Evolutionary conservation across 2,329 filamentous ascomycete species (phyloP), one percentile per base, ranked within the genome.

Genomic region (Blumeria hordei): DNA sequence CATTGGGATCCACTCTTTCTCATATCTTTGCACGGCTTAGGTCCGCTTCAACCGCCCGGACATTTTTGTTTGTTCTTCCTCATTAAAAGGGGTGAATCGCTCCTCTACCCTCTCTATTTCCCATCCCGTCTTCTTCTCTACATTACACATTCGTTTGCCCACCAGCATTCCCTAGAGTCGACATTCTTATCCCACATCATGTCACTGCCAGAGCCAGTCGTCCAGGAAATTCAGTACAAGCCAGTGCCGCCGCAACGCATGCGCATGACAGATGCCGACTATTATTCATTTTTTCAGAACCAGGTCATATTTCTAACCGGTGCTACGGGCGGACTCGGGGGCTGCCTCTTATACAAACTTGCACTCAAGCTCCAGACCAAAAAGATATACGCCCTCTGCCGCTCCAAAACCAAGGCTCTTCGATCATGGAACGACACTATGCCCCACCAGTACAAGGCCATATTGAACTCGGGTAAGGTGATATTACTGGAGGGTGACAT

Each of bases 271-370:
- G 37, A 41, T 16, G 37, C n/a, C 37, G 37, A 56, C 16, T 56
- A 57, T 14, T 11, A 39, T 10, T 49, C 54, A 32, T 55, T 44
- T 28, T 58, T 41, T 36, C 45, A 53, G 32, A 16, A 39, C 12
- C 54, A 57, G 41, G 49, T 43, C 10, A 45, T 58, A 6, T 58
- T 58, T 36, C 37, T 58, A 11, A 57, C 57, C n/a, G 56, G 57
- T 34, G 57, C 36, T 12, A 58, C 56, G 5, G 56, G 57, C 21
- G 56, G 57, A 12, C 49, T 58, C 11, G 57, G 57, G 36, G 54
- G 54, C 11, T 57, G 57, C 43, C 28, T 56, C 32, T 47, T 57
- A 8, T 53, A 54, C 21, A 58, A 57, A 34, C 34, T 57, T 14
- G 16, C 21, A 12, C 6, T 56, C 16, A 35, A 57, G 36, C 43